Base-by-base conservation (phyloP, 176 grass and related monocot genomes). In the Ensete ventricosum region DNA sequence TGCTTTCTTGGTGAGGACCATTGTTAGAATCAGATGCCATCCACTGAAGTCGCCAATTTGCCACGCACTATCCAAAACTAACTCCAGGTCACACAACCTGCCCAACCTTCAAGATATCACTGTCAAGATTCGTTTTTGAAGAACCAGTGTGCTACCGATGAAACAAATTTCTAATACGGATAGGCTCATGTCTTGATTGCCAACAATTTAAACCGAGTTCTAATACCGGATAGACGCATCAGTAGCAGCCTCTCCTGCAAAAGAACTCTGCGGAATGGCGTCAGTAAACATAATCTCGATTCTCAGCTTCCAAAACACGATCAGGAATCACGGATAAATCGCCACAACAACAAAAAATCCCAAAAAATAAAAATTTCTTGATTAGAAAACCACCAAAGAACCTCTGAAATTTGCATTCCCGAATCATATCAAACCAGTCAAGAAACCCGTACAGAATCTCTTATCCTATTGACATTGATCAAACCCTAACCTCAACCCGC, bases 11-110 rank as follows among this genome's bases (percentile, higher is more conserved):
- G 22, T 29, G 52, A 27, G 53, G 27, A 10, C 53, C 52, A 24
- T 55, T 57, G 53, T 74, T 74, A 55, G 53, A 57, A 34, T 54
- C 24, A 27, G 72, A 12, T 2, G 21, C 72, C 72, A 74, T 74
- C 53, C 51, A 7, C 14, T 16, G 53, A 19, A 17, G 16, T 11
- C 50, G 8, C 52, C 34, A 10, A 22, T 53, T 73, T 74, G 57
- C 11, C 53, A 34, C 14, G 20, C 22, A 74, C 52, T 19, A 29
- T 54, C 24, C 6, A 14, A 21, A 57, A 27, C 57, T 58, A 27
- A 27, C 17, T 25, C 52, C 3, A 12, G 22, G 27, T 29, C 51
- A 73, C 9, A 71, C 21, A 55, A 14, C 21, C 14, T 14, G 27
- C 55, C 14, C 20, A 26, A 27, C 10, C 19, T 48, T 70, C 52